Evolutionary conservation across 495 filamentous ascomycete genomes (phyloP).

Genomic region (Diplogelasinospora grovesii): DNA sequence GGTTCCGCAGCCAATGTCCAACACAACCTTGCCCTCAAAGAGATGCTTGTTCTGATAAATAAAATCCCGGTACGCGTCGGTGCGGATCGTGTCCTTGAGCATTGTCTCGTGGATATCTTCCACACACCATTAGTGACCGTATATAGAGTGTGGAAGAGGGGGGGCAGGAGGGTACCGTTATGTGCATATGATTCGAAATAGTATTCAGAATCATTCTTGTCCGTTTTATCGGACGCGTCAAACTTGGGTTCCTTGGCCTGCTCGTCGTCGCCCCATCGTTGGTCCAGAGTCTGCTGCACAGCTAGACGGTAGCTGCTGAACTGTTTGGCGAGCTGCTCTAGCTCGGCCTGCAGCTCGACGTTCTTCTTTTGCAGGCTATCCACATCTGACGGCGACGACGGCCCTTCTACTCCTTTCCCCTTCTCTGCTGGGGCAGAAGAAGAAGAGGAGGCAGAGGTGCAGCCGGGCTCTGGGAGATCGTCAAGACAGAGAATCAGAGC

Average conservation of each 20-base stretch:
- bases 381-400: too few species aligned
- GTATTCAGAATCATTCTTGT: conserved; percentile 51
- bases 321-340: conserved; percentile 57
- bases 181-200: conserved; percentile 81
- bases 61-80: conserved; percentile 89
- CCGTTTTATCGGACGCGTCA: conserved; percentile 17
- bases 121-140: background rate
- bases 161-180: conserved; percentile 49
- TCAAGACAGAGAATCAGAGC: conserved; percentile 78
- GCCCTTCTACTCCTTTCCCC: too few species aligned
- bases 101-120: conserved; percentile 85
- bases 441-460: conserved; percentile 14
- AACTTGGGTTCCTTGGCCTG: conserved; percentile 17
- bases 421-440: conserved; percentile 11
- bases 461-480: conserved; percentile 50
- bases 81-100: conserved; percentile 94
- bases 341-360: conserved; percentile 59
- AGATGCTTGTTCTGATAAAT: conserved; percentile 96
- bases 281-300: conserved; percentile 63
- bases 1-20: conserved; percentile 97
- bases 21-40: conserved; percentile 95
- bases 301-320: conserved; percentile 65
- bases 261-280: conserved; percentile 52
- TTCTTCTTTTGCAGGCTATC: conserved; percentile 50
- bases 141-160: background rate